These are phyloP conservation scores for Neurospora tetrasperma DNA, from an alignment of 495 filamentous ascomycete genomes.

Conservation along the genomic window DNA sequence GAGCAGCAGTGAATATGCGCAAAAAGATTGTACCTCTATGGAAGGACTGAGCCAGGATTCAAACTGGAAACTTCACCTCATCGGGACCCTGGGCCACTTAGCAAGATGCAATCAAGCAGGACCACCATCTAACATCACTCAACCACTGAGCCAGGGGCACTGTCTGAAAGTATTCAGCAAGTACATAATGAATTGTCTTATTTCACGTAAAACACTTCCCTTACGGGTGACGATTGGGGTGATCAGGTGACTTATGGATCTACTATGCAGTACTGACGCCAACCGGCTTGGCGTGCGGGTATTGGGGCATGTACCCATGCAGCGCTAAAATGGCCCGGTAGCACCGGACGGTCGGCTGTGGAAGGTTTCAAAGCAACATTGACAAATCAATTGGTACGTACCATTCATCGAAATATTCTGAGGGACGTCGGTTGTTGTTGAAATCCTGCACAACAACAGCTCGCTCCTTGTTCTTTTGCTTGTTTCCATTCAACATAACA, in stretches of 20 bases:
- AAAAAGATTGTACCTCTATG: neutral
- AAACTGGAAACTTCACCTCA: neutral
- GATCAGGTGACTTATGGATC: conserved; percentile 14
- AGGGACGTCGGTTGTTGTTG: neutral
- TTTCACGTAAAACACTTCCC: neutral
- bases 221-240: conserved; percentile 8
- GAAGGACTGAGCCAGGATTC: neutral
- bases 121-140: neutral
- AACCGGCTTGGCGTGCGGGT: conserved; percentile 17
- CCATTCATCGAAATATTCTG: neutral
- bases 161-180: neutral
- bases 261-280: conserved; percentile 5
- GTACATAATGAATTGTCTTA: neutral
- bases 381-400: neutral
- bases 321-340: neutral
- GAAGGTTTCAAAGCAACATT: neutral
- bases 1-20: neutral
- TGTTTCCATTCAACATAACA: neutral
- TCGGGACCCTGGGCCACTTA: neutral
- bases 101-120: neutral
- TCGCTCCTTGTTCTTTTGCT: neutral
- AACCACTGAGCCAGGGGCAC: neutral
- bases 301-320: neutral
- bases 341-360: neutral
- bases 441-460: too few species aligned